Base-by-base conservation (phyloP, 2,329 filamentous ascomycete species). In the Trichoderma sp. region DNA sequence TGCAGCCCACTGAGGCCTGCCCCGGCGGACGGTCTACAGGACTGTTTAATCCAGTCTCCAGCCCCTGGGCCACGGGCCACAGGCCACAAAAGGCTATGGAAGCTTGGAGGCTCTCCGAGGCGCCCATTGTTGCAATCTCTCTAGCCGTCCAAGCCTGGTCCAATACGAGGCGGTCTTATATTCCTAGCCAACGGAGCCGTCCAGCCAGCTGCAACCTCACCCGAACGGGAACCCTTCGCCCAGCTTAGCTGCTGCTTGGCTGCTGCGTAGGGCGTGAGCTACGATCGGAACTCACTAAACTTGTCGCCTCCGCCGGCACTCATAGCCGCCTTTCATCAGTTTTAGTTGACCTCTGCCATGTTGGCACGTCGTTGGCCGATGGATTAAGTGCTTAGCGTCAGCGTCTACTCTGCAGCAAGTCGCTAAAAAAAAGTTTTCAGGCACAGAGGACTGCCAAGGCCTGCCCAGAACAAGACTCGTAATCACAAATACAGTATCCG, bases 351-450 rank as follows among this genome's bases (percentile, higher is more conserved):
- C 39, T 66, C 54, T 66, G 16, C 16, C 64, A 39, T 59, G 39
- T 37, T 58, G 18, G 51, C 37, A 66, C 61, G 34, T 49, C 28
- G 59, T 28, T 30, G 18, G 39, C 59, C 52, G 26, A 46, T n/a
- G 32, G 46, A 39, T 49, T 14, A 49, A 34, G 63, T 66, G 63
- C 64, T 66, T 66, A 66, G 64, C 64, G 64, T 66, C 52, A 59
- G 64, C 64, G 64, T 59, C 64, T 58, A 66, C 28, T 30, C 28
- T 14, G 34, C 39, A 65, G 24, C 34, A 14, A 46, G 39, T n/a
- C 61, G 51, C 52, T 49, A 49, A 49, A 49, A 46, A 46, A 49
- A 43, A 43, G 46, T 24, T 21, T 49, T 49, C 46, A 49, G 46
- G 46, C 46, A 56, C 13, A 28, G n/a, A 39, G 43, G 49, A 26